phyloP scores from a whole-genome alignment of 306 rosid genomes.

The Vigna trinervia region DNA sequence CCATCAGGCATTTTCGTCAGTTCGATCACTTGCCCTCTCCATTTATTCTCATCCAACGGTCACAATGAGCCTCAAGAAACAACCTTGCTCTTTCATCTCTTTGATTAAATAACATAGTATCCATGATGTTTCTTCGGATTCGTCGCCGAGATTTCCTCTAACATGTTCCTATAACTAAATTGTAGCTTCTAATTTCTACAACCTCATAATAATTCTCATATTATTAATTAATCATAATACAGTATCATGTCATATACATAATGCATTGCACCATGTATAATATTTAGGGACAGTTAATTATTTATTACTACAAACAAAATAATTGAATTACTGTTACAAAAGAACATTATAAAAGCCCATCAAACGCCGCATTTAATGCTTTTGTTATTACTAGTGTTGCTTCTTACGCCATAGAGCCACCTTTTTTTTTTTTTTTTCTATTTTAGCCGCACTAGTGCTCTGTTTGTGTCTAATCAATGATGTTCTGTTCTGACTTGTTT shows the following conservation, averaged over 20 bases:
- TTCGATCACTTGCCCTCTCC: background rate
- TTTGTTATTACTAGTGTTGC: slow-evolving; percentile 43
- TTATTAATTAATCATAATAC: background rate
- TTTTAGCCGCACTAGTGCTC: slow-evolving; percentile 4
- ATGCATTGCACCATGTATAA: slow-evolving; percentile 17
- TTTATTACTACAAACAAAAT: slow-evolving; percentile 28
- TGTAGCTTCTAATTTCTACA: slow-evolving; percentile 29
- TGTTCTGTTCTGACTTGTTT: slow-evolving; percentile 33
- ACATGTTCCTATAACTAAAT: slow-evolving; percentile 41
- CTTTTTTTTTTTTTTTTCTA: background rate
- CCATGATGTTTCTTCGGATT: slow-evolving; percentile 52
- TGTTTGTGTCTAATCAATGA: slow-evolving; percentile 35
- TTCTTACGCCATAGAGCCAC: slow-evolving; percentile 35
- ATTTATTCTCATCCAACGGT: slow-evolving; percentile 38
- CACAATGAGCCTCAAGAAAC: background rate
- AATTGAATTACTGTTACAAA: slow-evolving; percentile 36
- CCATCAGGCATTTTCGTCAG: slow-evolving; percentile 18
- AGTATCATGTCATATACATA: background rate
- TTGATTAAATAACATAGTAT: slow-evolving; percentile 14
- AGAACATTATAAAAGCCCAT: slow-evolving; percentile 18
- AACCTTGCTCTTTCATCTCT: background rate
- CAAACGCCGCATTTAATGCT: slow-evolving; percentile 40
- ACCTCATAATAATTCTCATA: background rate
- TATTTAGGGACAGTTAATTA: background rate
- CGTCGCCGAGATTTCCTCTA: slow-evolving; percentile 68